Evolutionary conservation across 208 protist species (phyloP), one percentile per base, ranked within the genome.

Genomic region (Acanthamoeba sp.): DNA sequence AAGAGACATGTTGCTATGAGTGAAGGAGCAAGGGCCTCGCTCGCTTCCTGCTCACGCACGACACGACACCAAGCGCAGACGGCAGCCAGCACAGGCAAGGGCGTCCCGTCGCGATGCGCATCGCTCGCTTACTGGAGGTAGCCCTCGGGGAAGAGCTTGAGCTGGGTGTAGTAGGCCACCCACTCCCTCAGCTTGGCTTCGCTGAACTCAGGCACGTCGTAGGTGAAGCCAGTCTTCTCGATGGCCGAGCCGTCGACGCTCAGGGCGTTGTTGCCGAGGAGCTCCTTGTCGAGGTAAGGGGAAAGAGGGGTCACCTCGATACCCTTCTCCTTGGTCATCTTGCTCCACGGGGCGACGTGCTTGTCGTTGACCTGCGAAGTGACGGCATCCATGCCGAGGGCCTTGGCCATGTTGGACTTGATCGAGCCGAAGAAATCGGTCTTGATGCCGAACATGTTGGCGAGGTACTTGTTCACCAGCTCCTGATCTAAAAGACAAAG

Each of bases 261-360:
- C 22, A 98, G 87, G 42, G 93, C 59, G 78, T 98, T 96, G 93
- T 98, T 98, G 48, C 95, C 97, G 5, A 99, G 95, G 27, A 98
- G 94, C 94, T 99, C 98, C 69, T 97, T 85, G 92, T 98, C 98
- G 55, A 99, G 94, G 76, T 98, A 98, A 32, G 98, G 98, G 38
- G 96, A 97, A 32, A 99, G 96, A 40, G 98, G 98, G 5, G 98
- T 98, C 62, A 97, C 95, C 2, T 57, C 16, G 66, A 99, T 98
- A 62, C 78, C 78, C 78, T 87, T 87, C 78, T 87, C 78, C 78
- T 98, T 98, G 45, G 96, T 97, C 64, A 99, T 94, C 50, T 97
- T 96, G 55, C 95, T 95, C 98, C 98, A 99, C 38, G 97, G 97
- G 78, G 97, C 95, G 48, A 98, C 91, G 95, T 99, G 98, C 93